These are phyloP conservation scores for Pythium folliculosum DNA, from an alignment of 352 stramenopile genomes.

Conservation along the genomic window DNA sequence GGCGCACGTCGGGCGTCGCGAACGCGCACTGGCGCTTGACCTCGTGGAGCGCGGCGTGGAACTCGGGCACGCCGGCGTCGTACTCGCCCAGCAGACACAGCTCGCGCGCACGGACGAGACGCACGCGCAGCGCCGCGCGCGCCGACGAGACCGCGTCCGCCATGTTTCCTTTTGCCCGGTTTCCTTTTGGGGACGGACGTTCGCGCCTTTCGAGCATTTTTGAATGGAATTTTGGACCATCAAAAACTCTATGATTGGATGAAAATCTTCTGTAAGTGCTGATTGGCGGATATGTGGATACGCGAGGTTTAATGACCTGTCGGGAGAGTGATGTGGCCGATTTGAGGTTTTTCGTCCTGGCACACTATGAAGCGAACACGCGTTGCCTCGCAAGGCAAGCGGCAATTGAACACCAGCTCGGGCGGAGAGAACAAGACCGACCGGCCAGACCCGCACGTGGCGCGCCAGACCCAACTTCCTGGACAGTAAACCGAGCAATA, in stretches of 20 bases:
- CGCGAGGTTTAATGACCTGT: slow-evolving; percentile 10
- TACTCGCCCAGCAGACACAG: slow-evolving; percentile 71
- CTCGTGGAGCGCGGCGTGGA: slow-evolving; percentile 35
- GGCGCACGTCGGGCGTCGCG: slow-evolving; percentile 29
- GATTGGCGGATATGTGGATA: slow-evolving; percentile 6
- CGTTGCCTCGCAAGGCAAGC: slow-evolving; percentile 12
- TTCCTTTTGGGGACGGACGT: neutral
- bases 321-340: neutral
- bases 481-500: no score
- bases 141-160: neutral
- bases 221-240: slow-evolving; percentile 3
- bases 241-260: slow-evolving; percentile 11
- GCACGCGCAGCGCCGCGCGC: slow-evolving; percentile 24
- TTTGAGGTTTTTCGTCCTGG: slow-evolving; percentile 32
- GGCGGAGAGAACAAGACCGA: neutral
- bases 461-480: no score
- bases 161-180: neutral
- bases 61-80: slow-evolving; percentile 46
- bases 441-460: no score
- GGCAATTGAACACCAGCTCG: slow-evolving; percentile 11
- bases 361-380: slow-evolving; percentile 28
- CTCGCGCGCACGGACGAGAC: slow-evolving; percentile 57
- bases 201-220: slow-evolving; percentile 13
- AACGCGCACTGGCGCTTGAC: slow-evolving; percentile 38
- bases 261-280: neutral